Percentiles rank a stretch among this genome's conserved stretches.
Evolutionary conservation across 306 rosid species (phyloP).

Genomic region (Trifolium fragiferum): DNA sequence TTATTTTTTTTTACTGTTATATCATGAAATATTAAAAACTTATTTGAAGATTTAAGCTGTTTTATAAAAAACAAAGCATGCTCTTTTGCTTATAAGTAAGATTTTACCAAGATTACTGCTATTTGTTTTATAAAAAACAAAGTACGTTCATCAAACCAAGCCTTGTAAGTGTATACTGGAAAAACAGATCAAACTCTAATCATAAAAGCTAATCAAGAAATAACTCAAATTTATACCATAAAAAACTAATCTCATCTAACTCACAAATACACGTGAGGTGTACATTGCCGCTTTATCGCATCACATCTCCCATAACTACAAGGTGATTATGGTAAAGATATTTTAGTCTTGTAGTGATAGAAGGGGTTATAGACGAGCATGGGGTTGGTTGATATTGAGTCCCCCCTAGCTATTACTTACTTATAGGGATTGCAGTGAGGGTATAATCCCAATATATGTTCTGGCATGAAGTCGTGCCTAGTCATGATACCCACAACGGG

Average conservation of each 20-base stretch:
- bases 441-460: slow-evolving; percentile 67
- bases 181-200: no score
- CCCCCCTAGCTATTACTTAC: background rate
- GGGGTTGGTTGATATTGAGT: background rate
- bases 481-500: slow-evolving; percentile 75
- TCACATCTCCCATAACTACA: background rate
- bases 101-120: no score
- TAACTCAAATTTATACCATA: background rate
- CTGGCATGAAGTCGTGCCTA: slow-evolving; percentile 76
- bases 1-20: no score
- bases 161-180: no score
- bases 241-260: background rate
- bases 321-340: background rate
- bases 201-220: background rate
- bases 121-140: no score
- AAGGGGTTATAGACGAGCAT: background rate
- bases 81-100: no score
- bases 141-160: no score
- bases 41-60: no score
- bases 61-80: no score
- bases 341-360: background rate
- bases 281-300: background rate
- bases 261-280: background rate
- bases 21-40: no score
- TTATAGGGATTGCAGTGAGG: slow-evolving; percentile 51